Base-by-base conservation (phyloP, 1,139 yeast species). In the Blastobotrys apis region DNA sequence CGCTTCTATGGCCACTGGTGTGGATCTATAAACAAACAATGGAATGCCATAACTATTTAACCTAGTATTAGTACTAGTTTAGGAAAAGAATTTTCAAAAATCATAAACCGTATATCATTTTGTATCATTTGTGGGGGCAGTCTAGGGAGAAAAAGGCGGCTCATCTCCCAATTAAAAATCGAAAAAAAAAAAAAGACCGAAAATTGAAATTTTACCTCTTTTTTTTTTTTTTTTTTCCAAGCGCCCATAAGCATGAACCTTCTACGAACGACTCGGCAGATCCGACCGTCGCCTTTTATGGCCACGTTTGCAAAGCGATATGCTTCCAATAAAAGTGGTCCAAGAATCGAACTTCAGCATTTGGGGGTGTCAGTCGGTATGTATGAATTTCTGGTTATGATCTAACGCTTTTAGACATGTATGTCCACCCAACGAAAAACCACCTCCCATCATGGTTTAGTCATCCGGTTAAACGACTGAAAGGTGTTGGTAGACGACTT, bases 351-450 rank as follows among this genome's bases (percentile, higher is more conserved):
- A 37, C 41, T 56, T 35, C 57, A 56, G 47, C 54, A 51, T 47
- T 41, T 57, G 26, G 61, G 61, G 3, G 55, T 57, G 23, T 52
- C 59, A 20, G 53, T 53, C 20, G 60, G 58, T 42, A 39, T 58
- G 20, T 59, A 59, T 53, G 64, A n/a, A n/a, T n/a, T n/a, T n/a
- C n/a, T n/a, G n/a, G n/a, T n/a, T n/a, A n/a, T n/a, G n/a, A n/a
- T n/a, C n/a, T n/a, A n/a, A n/a, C n/a, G n/a, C n/a, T n/a, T n/a
- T n/a, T n/a, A n/a, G n/a, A n/a, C n/a, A 39, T 58, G 19, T 59
- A 59, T 53, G 64, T 79, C 44, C 82, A 81, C 16, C 73, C 79
- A 1, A 59, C 75, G 1, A 61, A 62, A 42, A 58, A 60, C n/a
- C 68, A 69, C 48, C 57, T 75, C 40, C 81, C 81, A 9, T 69